Evolutionary conservation across 352 stramenopile species (phyloP).

Genomic region (Phytophthora chlamydospora): DNA sequence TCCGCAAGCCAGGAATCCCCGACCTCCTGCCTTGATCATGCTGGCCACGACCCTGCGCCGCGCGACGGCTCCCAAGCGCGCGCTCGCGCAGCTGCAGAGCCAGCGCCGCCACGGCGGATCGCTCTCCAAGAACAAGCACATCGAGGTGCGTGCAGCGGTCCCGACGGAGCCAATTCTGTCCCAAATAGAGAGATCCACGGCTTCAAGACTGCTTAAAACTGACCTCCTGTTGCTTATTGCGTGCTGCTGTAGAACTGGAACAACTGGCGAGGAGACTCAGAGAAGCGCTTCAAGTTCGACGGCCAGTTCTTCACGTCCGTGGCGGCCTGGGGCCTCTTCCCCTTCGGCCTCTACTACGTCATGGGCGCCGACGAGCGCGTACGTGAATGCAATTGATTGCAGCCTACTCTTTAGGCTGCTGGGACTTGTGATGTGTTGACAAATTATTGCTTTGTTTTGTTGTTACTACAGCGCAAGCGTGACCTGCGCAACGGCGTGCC

Average conservation of each 20-base stretch:
- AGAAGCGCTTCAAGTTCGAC: slow-evolving; percentile 85
- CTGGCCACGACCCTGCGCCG: slow-evolving; percentile 59
- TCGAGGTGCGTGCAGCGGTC: slow-evolving; percentile 52
- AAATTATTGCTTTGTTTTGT: slow-evolving; percentile 1
- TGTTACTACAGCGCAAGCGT: slow-evolving; percentile 40
- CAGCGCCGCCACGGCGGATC: slow-evolving; percentile 79
- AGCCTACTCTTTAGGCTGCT: background rate
- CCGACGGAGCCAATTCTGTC: background rate
- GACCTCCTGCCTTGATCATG: slow-evolving; percentile 33
- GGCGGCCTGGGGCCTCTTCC: slow-evolving; percentile 59
- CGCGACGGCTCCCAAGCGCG: slow-evolving; percentile 42
- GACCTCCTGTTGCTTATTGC: slow-evolving; percentile 4
- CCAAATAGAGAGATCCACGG: no score
- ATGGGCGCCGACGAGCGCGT: slow-evolving; percentile 65
- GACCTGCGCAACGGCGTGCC: slow-evolving; percentile 52
- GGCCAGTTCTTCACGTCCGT: slow-evolving; percentile 64
- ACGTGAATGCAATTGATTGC: slow-evolving; percentile 31
- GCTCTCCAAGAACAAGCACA: slow-evolving; percentile 85
- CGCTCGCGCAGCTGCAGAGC: slow-evolving; percentile 55
- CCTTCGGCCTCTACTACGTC: slow-evolving; percentile 70
- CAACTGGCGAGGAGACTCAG: slow-evolving; percentile 86
- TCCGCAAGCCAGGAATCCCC: slow-evolving; percentile 14
- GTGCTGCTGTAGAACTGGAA: slow-evolving; percentile 71
- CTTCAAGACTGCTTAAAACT: slow-evolving; percentile 1
- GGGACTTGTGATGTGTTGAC: background rate